These are phyloP conservation scores for Houttuynia cordata DNA, from an alignment of 164 flowering plant species.

Conservation along the genomic window DNA sequence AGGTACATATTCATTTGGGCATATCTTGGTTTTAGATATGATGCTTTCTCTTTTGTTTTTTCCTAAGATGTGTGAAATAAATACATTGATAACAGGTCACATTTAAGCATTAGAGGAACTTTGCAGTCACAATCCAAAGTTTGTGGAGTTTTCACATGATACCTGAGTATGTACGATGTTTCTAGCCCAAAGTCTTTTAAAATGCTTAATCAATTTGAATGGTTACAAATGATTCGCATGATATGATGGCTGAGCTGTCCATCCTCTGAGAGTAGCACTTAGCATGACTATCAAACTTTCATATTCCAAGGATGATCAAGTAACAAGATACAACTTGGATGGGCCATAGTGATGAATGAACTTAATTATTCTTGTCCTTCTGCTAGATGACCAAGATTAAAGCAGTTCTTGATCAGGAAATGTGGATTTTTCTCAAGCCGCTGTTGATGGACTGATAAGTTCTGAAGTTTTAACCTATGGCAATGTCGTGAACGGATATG, in stretches of 20 bases:
- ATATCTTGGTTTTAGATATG: neutral
- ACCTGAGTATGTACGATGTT: constrained; percentile 51
- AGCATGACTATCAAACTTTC: too few species aligned
- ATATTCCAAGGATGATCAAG: too few species aligned
- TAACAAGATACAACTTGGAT: too few species aligned
- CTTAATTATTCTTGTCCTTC: neutral
- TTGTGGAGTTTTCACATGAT: constrained; percentile 85
- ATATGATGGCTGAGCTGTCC: neutral
- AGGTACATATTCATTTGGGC: neutral
- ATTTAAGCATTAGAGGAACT: constrained; percentile 91
- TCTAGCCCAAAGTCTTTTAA: neutral
- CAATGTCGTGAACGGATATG: constrained; percentile 33
- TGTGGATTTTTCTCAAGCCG: constrained; percentile 85
- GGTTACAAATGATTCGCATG: neutral
- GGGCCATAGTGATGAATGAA: neutral
- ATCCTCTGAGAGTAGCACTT: too few species aligned
- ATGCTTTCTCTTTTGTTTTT: too few species aligned
- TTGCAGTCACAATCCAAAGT: constrained; percentile 94
- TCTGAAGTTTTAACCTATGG: constrained; percentile 28
- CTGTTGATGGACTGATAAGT: constrained; percentile 33
- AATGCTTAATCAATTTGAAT: too few species aligned
- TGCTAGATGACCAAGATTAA: constrained; percentile 74
- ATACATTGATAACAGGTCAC: constrained; percentile 97
- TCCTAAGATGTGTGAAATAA: neutral
- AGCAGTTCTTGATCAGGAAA: constrained; percentile 98